Evolutionary conservation across 257 asterid genomes (phyloP).

Genomic region (Phtheirospermum japonicum): DNA sequence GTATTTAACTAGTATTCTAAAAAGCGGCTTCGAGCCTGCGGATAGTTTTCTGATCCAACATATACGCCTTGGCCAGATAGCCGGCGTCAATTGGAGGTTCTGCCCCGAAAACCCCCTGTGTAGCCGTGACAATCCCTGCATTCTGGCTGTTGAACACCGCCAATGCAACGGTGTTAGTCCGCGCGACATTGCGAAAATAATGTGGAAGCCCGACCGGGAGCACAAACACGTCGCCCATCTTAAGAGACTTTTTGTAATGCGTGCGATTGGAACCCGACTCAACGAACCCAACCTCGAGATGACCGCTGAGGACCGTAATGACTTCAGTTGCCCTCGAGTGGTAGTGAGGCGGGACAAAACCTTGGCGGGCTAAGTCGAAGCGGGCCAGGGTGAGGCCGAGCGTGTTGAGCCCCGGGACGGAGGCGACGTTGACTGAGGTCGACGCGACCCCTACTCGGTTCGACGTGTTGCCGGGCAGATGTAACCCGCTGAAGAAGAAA

Average conservation of each 20-base stretch:
- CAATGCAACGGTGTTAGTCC: conserved; percentile 13
- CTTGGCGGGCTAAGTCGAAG: conserved; percentile 28
- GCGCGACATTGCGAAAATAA: too few relatives aligned
- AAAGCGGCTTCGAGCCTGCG: conserved; percentile 22
- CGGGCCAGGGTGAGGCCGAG: conserved; percentile 35
- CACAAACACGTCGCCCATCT: too few relatives aligned
- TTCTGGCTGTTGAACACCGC: conserved; percentile 35
- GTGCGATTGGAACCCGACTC: too few relatives aligned
- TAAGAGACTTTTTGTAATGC: too few relatives aligned
- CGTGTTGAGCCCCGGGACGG: conserved; percentile 38
- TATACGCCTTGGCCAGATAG: background rate
- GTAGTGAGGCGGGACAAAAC: conserved; percentile 31
- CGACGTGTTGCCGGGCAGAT: conserved; percentile 34
- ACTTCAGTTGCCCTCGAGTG: background rate
- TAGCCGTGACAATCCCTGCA: conserved; percentile 23
- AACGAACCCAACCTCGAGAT: too few relatives aligned
- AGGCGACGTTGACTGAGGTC: conserved; percentile 4
- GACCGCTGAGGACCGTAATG: too few relatives aligned
- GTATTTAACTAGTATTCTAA: too few relatives aligned
- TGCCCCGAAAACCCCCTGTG: conserved; percentile 30
- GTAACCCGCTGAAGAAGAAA: conserved; percentile 39
- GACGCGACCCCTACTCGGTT: conserved; percentile 24
- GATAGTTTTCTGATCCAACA: conserved; percentile 25
- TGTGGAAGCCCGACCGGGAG: too few relatives aligned
- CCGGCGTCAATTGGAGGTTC: background rate